These are phyloP conservation scores for Schoenoplectus tabernaemontani DNA, from an alignment of 202 grass and related monocot species.

Conservation along the genomic window DNA sequence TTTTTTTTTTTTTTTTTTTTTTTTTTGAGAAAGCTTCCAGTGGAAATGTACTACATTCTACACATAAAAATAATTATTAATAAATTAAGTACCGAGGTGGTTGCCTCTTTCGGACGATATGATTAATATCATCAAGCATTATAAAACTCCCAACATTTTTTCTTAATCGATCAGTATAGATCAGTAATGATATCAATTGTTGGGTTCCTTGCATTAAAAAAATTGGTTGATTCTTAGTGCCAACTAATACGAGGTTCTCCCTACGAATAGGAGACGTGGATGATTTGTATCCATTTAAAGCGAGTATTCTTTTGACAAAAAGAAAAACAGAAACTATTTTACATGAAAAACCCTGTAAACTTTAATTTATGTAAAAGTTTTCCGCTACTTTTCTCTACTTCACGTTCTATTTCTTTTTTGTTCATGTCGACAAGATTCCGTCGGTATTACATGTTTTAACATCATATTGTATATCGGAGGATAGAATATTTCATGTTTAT, in stretches of 20 bases:
- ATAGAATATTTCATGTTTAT: not conserved
- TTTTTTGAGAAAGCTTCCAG: not conserved
- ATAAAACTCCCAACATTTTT: not conserved
- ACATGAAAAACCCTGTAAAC: not conserved
- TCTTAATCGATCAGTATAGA: not conserved
- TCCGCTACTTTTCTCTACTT: not conserved
- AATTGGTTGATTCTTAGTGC: not conserved
- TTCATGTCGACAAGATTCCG: not conserved
- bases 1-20: not conserved
- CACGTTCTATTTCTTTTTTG: not conserved
- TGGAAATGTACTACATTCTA: not conserved
- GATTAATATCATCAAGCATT: not conserved
- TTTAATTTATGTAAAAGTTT: not conserved
- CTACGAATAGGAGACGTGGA: conserved; percentile 37
- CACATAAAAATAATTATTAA: not conserved
- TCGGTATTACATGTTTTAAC: not conserved
- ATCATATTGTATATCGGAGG: not conserved
- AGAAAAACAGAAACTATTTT: not conserved
- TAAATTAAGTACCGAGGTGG: not conserved
- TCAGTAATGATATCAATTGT: too few relatives aligned
- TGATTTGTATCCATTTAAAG: conserved; percentile 38
- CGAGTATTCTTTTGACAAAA: conserved; percentile 26
- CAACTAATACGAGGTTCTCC: conserved; percentile 42
- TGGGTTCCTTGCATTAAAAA: too few relatives aligned
- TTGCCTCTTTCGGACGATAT: conserved; percentile 13